Percentiles rank a stretch among this genome's conserved stretches.
These are phyloP conservation scores for Saccharum spontaneum DNA, from an alignment of 176 grass and related monocot genomes.

Conservation along the genomic window DNA sequence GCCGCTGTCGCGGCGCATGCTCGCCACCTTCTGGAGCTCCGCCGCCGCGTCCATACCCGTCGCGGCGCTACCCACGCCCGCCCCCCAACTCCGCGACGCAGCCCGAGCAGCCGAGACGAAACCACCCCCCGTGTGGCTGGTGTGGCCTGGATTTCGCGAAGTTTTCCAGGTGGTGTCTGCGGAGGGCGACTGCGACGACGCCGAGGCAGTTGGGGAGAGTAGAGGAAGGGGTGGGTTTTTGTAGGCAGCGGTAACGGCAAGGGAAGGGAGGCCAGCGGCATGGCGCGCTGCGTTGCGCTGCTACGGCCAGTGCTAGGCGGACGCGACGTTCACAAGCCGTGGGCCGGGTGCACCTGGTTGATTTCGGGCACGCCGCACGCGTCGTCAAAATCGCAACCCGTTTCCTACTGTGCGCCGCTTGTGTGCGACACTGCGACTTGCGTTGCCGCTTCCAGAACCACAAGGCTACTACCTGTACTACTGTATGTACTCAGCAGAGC, in stretches of 20 bases:
- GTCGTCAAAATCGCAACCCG: background rate
- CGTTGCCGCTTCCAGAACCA: background rate
- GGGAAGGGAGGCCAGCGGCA: background rate
- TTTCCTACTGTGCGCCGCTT: background rate
- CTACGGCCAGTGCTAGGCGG: too few species aligned
- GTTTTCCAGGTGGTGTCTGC: background rate
- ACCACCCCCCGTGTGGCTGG: background rate
- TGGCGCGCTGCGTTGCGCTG: background rate
- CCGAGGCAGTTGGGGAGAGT: background rate
- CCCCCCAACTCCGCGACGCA: background rate
- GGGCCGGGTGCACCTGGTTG: background rate
- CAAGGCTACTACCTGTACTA: background rate
- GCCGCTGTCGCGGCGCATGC: constrained; percentile 45
- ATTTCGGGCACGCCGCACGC: background rate
- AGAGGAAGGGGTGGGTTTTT: background rate
- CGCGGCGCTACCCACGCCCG: background rate
- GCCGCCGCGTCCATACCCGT: constrained; percentile 44
- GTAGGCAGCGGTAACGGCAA: background rate
- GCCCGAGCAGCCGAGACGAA: background rate
- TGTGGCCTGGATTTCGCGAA: background rate
- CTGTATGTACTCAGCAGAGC: background rate
- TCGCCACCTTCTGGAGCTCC: constrained; percentile 54
- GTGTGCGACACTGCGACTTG: background rate
- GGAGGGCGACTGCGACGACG: background rate
- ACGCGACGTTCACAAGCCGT: constrained; percentile 6